A percentile compares a stretch with the other conserved stretches of the same genome.
phyloP scores from a whole-genome alignment of 192 early-diverging fungal genomes.

The Gigaspora rosea region DNA sequence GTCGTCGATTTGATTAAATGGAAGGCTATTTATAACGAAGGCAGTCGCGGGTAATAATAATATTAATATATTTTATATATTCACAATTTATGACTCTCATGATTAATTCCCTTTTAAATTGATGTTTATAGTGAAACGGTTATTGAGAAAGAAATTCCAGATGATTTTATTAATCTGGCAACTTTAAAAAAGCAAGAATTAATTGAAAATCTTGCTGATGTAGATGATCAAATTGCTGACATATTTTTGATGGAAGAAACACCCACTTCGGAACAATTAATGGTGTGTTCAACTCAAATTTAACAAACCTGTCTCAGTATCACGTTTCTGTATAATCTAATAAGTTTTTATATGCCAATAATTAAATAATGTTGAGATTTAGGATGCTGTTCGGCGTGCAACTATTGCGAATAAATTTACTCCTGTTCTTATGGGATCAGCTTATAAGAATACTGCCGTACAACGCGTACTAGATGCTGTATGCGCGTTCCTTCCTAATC shows the following conservation, averaged over 20 bases:
- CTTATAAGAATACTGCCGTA: conserved; percentile 83
- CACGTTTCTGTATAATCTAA: neutral
- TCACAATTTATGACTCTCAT: conserved; percentile 1
- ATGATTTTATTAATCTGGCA: conserved; percentile 61
- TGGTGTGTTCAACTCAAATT: conserved; percentile 31
- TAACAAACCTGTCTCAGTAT: neutral
- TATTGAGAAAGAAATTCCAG: conserved; percentile 71
- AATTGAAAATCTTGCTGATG: conserved; percentile 76
- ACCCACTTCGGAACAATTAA: conserved; percentile 69
- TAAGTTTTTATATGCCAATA: neutral
- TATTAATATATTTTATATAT: neutral
- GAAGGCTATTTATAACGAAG: conserved; percentile 90
- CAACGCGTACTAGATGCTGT: conserved; percentile 77
- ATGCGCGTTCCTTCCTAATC: conserved; percentile 68
- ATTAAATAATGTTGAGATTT: conserved; percentile 13
- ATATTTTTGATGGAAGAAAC: conserved; percentile 76
- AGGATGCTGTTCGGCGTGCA: conserved; percentile 73
- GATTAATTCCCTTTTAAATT: neutral
- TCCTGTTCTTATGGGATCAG: conserved; percentile 85
- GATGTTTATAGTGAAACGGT: conserved; percentile 59
- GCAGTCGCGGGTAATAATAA: conserved; percentile 70
- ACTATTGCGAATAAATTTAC: conserved; percentile 79
- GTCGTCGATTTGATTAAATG: conserved; percentile 88
- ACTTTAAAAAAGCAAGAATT: conserved; percentile 73
- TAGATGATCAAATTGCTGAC: conserved; percentile 83